Percentiles rank a stretch among this genome's conserved stretches.
Conservation (phyloP, 345 rosid genomes). For the Citrus unshiu region DNA sequence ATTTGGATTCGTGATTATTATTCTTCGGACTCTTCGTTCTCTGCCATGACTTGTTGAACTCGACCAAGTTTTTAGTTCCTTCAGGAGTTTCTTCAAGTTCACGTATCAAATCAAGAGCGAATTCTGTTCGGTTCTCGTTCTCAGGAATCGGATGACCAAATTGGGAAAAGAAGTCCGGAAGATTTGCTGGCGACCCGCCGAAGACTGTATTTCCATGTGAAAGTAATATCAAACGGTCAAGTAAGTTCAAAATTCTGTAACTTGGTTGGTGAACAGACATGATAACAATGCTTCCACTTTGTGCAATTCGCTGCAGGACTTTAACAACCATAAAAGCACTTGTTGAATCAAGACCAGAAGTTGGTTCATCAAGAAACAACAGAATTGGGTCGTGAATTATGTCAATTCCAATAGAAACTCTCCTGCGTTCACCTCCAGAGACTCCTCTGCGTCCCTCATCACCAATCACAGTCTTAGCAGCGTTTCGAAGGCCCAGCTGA, state of each 20-base stretch:
- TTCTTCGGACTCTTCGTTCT: constrained; percentile 14
- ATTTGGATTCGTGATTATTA: constrained; percentile 8
- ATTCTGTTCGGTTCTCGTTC: constrained; percentile 80
- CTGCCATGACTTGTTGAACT: constrained; percentile 74
- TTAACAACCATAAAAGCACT: constrained; percentile 95
- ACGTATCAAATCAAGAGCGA: constrained; percentile 76
- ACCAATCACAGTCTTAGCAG: constrained; percentile 84
- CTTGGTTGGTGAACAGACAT: constrained; percentile 98
- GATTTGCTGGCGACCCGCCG: constrained; percentile 55
- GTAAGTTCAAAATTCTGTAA: constrained; percentile 67
- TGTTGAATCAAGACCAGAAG: constrained; percentile 92
- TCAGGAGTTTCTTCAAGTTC: constrained; percentile 76
- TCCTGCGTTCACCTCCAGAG: constrained; percentile 88
- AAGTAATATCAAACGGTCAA: constrained; percentile 72
- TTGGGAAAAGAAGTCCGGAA: constrained; percentile 61
- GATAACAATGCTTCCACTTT: constrained; percentile 84
- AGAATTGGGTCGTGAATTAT: constrained; percentile 85
- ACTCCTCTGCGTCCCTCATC: constrained; percentile 95
- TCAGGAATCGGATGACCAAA: constrained; percentile 89
- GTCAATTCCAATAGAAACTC: constrained; percentile 81
- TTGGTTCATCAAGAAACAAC: constrained; percentile 88
- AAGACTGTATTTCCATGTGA: constrained; percentile 78
- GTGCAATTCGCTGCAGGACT: constrained; percentile 83
- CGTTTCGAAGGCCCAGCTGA: constrained; percentile 69
- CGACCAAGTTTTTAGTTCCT: constrained; percentile 64